Base-by-base conservation (phyloP, 116 monocot genomes). In the Zostera marina region DNA sequence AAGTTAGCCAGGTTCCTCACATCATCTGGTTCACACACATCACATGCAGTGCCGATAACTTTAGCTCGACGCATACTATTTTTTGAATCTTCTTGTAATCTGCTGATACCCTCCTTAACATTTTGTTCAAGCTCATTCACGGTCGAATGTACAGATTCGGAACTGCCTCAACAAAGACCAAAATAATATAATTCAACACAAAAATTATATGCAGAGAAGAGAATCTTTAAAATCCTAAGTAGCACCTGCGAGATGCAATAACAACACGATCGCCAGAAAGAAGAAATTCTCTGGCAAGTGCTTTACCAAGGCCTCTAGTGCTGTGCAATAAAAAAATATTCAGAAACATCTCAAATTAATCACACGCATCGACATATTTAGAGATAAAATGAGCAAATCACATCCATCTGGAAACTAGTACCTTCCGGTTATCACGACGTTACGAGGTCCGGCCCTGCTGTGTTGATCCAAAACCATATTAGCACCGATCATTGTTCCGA, bases 401-500 rank as follows among this genome's bases (percentile, higher is more conserved):
- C 32, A 32, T 32, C 5, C 0, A 32, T 32, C 32, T 32, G 32
- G 61, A 44, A n/a, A 0, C 12, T 42, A 39, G 44, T 82, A 94
- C 94, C 94, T 85, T 70, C 94, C 94, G 39, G 94, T 94, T 48
- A 94, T 88, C 57, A 94, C 79, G 70, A 94, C 79, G 76, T 94
- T 94, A 58, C 85, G 81, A 24, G 94, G 94, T 39, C 88, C 94
- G 66, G 94, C 88, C 76, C 68, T 88, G 68, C 88, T 79, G 60
- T 94, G 80, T 54, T 94, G 79, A 68, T 94, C 89, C 59, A 94
- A 60, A 68, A 94, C 94, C 75, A 74, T 75, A 68, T 94, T 94
- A 42, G 88, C 79, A 3, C 94, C 94, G 21, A 80, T 77, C 94
- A 94, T 94, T 22, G 94, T 94, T 51, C 94, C 94, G 40, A 85